Conservation (phyloP, 805 yeast genomes). For the Candida insectorum region DNA sequence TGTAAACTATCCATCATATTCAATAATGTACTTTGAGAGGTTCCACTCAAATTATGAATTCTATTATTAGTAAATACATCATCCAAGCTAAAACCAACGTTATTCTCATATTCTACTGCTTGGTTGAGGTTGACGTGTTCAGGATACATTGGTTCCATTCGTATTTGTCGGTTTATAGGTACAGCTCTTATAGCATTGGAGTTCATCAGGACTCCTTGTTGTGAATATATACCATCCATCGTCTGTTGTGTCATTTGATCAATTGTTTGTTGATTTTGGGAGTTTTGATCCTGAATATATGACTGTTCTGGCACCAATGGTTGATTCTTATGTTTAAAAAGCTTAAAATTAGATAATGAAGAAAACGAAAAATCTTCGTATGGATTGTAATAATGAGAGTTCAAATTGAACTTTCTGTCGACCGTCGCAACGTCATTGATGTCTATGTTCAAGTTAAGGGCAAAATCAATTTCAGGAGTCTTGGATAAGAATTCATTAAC, state of each 20-base stretch:
- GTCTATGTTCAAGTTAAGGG: conserved; percentile 17
- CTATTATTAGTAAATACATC: conserved; percentile 11
- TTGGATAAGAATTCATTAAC: conserved; percentile 19
- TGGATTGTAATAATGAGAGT: conserved; percentile 12
- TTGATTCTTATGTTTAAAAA: conserved; percentile 7
- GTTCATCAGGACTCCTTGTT: too few relatives aligned
- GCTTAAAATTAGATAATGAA: conserved; percentile 10
- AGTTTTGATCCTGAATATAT: too few relatives aligned
- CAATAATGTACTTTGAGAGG: conserved; percentile 13
- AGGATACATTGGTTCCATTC: too few relatives aligned
- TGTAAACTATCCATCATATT: conserved; percentile 23
- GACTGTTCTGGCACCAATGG: too few relatives aligned
- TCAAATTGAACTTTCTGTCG: conserved; percentile 5
- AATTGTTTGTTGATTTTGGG: too few relatives aligned
- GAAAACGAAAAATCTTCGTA: conserved; percentile 9
- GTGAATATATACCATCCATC: too few relatives aligned
- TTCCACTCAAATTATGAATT: conserved; percentile 10
- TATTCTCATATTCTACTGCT: too few relatives aligned
- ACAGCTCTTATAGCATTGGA: too few relatives aligned
- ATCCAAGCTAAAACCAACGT: neutral
- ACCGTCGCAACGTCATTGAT: conserved; percentile 10
- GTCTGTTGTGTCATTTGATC: too few relatives aligned
- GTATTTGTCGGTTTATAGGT: too few relatives aligned
- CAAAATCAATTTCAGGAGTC: conserved; percentile 21
- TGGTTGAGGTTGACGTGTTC: too few relatives aligned